phyloP scores from a whole-genome alignment of 176 grass and related monocot genomes.

The Phoenix dactylifera region DNA sequence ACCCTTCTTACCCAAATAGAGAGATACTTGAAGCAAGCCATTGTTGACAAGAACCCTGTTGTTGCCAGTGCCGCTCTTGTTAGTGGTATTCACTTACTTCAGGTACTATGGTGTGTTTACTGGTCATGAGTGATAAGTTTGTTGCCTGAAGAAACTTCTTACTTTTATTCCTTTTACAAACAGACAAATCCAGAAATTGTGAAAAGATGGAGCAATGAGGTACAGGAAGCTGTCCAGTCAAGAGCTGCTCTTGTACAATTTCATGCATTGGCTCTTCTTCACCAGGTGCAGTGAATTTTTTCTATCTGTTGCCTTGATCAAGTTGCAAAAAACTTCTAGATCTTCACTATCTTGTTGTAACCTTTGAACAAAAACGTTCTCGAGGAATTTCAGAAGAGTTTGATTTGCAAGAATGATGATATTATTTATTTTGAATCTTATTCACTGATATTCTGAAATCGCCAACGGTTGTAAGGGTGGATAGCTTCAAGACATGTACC shows the following conservation, averaged over 20 bases:
- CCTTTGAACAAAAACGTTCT: too few species aligned
- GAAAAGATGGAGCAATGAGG: conserved; percentile 99
- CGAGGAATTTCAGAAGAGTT: too few species aligned
- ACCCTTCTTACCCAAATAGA: conserved; percentile 99
- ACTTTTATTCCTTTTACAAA: conserved; percentile 16
- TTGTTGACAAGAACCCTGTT: conserved; percentile 97
- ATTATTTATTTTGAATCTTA: too few species aligned
- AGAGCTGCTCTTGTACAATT: conserved; percentile 94
- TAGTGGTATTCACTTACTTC: conserved; percentile 91
- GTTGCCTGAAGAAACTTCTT: background rate
- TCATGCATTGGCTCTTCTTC: conserved; percentile 93
- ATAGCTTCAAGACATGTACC: too few species aligned
- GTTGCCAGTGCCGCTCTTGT: conserved; percentile 96
- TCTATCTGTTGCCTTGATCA: too few species aligned
- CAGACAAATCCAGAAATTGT: conserved; percentile 95
- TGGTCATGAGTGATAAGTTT: conserved; percentile 5
- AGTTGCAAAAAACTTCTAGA: too few species aligned
- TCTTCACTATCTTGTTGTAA: too few species aligned
- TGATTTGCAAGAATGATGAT: too few species aligned
- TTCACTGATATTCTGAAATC: too few species aligned
- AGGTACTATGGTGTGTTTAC: conserved; percentile 27
- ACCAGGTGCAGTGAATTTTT: conserved; percentile 52
- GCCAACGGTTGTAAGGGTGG: too few species aligned
- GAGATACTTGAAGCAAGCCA: conserved; percentile 96
- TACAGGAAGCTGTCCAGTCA: conserved; percentile 96